Evolutionary conservation across 306 rosid genomes (phyloP).

Genomic region (Cucumis sativus): Cucumber_9930_V3 NC_026655.2:20493501-20494000

Average conservation of each 20-base stretch:
- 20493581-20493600: not conserved
- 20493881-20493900: conserved; percentile 75
- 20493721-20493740: conserved; percentile 94
- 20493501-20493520: conserved; percentile 21
- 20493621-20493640: too few relatives aligned
- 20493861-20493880: conserved; percentile 81
- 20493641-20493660: conserved; percentile 88
- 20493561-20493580: not conserved
- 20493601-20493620: not conserved
- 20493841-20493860: conserved; percentile 98
- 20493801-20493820: not conserved
- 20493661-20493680: conserved; percentile 80
- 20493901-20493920: conserved; percentile 78
- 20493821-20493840: conserved; percentile 41
- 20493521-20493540: conserved; percentile 33
- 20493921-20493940: conserved; percentile 72
- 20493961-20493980: conserved; percentile 45
- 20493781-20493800: not conserved
- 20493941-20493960: conserved; percentile 53
- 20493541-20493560: conserved; percentile 73
- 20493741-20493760: conserved; percentile 92
- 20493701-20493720: conserved; percentile 99
- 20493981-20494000: not conserved
- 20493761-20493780: conserved; percentile 17
- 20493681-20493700: conserved; percentile 61